Evolutionary conservation across 495 filamentous ascomycete genomes (phyloP), one percentile per base, ranked within the genome.

Genomic region (Lepraria neglecta): DNA sequence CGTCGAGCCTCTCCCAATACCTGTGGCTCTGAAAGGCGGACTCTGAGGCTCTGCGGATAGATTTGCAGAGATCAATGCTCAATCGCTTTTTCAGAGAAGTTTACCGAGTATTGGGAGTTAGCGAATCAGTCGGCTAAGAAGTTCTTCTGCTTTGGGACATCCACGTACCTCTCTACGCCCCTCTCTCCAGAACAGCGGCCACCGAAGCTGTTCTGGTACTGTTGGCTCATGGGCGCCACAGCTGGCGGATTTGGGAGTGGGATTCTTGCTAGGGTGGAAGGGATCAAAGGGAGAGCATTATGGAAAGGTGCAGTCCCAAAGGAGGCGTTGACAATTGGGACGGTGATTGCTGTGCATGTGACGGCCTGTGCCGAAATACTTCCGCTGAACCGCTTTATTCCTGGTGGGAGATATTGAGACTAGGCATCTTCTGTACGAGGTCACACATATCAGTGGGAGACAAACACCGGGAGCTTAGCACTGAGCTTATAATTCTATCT

Each of bases 291-390:
- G 17, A 54, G 24, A 21, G 38, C 27, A 30, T 28, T 61, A 19
- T 56, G 38, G 59, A 56, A 14, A 15, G 24, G 4, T 46, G 33
- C 50, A 44, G 7, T 56, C 7, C 46, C 46, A 15, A 61, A 35
- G 28, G 59, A 24, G 33, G 59, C 59, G 4, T 4, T 54, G 3
- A 38, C 21, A 12, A 56, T 46, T 44, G 59, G 59, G 15, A 54
- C 48, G 33, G 59, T 54, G 38, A 54, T 61, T 54, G 59, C 59
- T 33, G 59, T 61, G 59, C 59, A 61, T 10, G 48, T 61, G 10
- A 61, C 33, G 15, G 38, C 24, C 31, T 61, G 59, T 38, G 35
- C 59, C 14, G 33, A 11, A 2, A 9, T 54, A 4, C 28, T 61
- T 3, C 56, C 44, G 1, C 33, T 15, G 2, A 19, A 52, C 38